These are phyloP conservation scores for Bruguiera hainesii DNA, from an alignment of 441 rosid genomes.

Conservation along the genomic window DNA sequence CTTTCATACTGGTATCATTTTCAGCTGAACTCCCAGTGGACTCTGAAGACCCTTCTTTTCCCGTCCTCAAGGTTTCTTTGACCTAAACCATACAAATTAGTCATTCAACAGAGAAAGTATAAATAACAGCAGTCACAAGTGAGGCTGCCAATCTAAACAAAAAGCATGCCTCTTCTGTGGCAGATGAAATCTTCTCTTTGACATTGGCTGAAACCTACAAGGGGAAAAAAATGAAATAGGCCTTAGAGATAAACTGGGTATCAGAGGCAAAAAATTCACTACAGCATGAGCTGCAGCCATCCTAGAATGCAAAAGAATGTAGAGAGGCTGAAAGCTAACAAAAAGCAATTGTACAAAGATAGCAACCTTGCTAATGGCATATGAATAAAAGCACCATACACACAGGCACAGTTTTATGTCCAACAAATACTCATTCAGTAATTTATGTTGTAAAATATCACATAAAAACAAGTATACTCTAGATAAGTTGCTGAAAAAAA, in stretches of 20 bases:
- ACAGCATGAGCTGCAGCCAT: background rate
- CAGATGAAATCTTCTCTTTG: slow-evolving; percentile 79
- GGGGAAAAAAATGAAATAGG: background rate
- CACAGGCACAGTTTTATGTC: background rate
- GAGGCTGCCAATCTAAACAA: slow-evolving; percentile 5
- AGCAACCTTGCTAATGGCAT: slow-evolving; percentile 2
- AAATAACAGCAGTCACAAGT: slow-evolving; percentile 6
- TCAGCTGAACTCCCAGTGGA: slow-evolving; percentile 36
- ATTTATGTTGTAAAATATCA: background rate
- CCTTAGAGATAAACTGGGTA: too few relatives aligned
- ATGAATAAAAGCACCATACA: background rate
- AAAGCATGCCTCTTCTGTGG: slow-evolving; percentile 75
- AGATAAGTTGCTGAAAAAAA: background rate
- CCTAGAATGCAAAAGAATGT: background rate
- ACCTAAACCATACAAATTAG: slow-evolving; percentile 44
- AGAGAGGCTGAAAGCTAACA: background rate
- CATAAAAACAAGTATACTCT: background rate
- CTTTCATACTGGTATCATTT: slow-evolving; percentile 30
- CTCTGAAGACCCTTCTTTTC: slow-evolving; percentile 48
- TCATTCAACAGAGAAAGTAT: background rate
- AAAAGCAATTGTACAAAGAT: background rate
- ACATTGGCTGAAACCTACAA: slow-evolving; percentile 72
- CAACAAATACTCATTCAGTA: background rate
- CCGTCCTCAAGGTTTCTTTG: slow-evolving; percentile 59
- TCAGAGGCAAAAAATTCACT: background rate